Percentiles rank a stretch among this genome's conserved stretches.
These are phyloP conservation scores for Exophiala xenobiotica DNA, from an alignment of 2,329 filamentous ascomycete species.

Conservation along the genomic window DNA sequence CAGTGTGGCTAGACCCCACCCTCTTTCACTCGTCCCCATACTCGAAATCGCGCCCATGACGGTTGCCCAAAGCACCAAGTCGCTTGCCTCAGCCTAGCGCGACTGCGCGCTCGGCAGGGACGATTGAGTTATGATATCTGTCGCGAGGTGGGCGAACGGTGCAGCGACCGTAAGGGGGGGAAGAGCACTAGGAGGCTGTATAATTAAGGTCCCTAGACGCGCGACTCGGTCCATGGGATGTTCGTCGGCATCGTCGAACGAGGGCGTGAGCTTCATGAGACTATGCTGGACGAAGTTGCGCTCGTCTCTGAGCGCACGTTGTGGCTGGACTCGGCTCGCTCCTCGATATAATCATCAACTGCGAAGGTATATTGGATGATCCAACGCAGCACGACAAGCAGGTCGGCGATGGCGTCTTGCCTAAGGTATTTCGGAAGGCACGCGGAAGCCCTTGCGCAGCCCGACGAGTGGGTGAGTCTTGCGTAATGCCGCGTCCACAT, in stretches of 20 bases:
- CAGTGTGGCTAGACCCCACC: slow-evolving; percentile 37
- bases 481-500: slow-evolving; percentile 26
- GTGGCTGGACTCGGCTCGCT: slow-evolving; percentile 22
- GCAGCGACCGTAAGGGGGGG: slow-evolving; percentile 40
- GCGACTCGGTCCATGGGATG: slow-evolving; percentile 37
- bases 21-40: slow-evolving; percentile 32
- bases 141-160: slow-evolving; percentile 36
- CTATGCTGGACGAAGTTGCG: slow-evolving; percentile 42
- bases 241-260: slow-evolving; percentile 27
- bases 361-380: slow-evolving; percentile 36
- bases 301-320: slow-evolving; percentile 36
- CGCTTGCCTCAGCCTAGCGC: slow-evolving; percentile 33
- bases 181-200: slow-evolving; percentile 42
- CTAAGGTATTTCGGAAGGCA: slow-evolving; percentile 11
- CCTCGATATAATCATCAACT: slow-evolving; percentile 30
- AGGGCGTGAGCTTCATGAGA: slow-evolving; percentile 36
- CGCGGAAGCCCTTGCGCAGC: slow-evolving; percentile 31
- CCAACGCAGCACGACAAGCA: slow-evolving; percentile 36
- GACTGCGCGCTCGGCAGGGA: slow-evolving; percentile 24
- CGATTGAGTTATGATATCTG: slow-evolving; percentile 33
- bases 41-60: slow-evolving; percentile 42
- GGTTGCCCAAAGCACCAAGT: slow-evolving; percentile 39
- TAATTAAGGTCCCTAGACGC: slow-evolving; percentile 38
- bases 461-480: slow-evolving; percentile 33
- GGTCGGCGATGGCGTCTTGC: slow-evolving; percentile 22